These are phyloP conservation scores for Yarrowia porcina DNA, from an alignment of 805 yeast genomes.

Conservation along the genomic window DNA sequence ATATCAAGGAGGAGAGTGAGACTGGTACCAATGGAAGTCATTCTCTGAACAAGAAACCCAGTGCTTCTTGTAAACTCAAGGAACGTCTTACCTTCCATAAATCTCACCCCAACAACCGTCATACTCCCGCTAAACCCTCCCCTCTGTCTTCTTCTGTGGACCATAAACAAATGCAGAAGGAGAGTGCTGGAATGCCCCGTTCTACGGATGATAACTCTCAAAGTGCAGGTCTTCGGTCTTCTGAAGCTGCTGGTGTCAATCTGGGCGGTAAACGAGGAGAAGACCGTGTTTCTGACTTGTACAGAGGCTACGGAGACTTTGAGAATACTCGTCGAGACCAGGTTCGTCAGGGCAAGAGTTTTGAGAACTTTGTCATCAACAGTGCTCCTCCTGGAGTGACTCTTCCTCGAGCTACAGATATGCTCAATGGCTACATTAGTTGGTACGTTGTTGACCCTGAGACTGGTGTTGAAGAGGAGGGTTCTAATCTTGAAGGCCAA, in stretches of 20 bases:
- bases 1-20: neutral
- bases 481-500: neutral
- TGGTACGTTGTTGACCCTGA: conserved; percentile 20
- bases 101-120: neutral
- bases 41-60: neutral
- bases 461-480: conserved; percentile 15
- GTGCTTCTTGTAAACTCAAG: conserved; percentile 4
- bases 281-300: neutral
- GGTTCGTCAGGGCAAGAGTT: neutral
- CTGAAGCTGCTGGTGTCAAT: conserved; percentile 15
- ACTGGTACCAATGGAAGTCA: neutral
- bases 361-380: conserved; percentile 15
- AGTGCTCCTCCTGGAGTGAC: conserved; percentile 19
- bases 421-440: conserved; percentile 6
- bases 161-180: neutral
- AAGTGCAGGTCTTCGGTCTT: neutral
- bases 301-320: neutral
- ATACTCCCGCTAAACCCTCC: conserved; percentile 14
- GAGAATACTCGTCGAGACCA: neutral
- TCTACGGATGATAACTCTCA: neutral
- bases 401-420: conserved; percentile 9
- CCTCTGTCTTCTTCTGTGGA: neutral
- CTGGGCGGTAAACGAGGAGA: neutral
- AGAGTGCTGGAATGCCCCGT: conserved; percentile 20
- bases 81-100: conserved; percentile 3